Evolutionary conservation across 1,139 yeast species (phyloP).

Genomic region (Debaryomyces fabryi): DNA sequence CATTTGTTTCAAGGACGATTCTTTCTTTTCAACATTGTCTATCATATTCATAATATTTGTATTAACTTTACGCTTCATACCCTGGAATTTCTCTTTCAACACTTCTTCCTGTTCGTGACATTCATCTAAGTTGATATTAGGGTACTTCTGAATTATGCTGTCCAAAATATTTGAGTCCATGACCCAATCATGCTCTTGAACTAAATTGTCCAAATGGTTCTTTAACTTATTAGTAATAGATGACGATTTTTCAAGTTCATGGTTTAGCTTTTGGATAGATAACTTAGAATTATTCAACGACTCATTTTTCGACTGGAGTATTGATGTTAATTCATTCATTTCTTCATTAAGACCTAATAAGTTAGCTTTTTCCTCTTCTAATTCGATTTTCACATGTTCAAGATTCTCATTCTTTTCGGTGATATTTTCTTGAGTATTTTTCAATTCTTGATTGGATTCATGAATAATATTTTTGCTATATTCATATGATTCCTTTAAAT

Average conservation of each 20-base stretch:
- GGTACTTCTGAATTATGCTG: constrained; percentile 57
- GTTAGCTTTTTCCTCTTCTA: constrained; percentile 65
- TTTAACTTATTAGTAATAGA: constrained; percentile 46
- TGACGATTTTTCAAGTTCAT: constrained; percentile 64
- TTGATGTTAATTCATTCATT: constrained; percentile 60
- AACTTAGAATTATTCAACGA: constrained; percentile 53
- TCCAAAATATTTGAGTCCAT: constrained; percentile 60
- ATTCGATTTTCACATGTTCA: constrained; percentile 38
- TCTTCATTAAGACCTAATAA: constrained; percentile 79
- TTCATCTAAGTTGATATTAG: constrained; percentile 64
- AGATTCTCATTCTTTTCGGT: constrained; percentile 32
- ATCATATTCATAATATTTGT: constrained; percentile 91
- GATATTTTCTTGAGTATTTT: constrained; percentile 29
- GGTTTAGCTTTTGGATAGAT: constrained; percentile 59
- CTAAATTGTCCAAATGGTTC: constrained; percentile 49
- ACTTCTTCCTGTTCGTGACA: constrained; percentile 59
- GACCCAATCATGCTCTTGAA: constrained; percentile 72
- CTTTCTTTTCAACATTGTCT: constrained; percentile 91
- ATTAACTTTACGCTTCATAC: constrained; percentile 85
- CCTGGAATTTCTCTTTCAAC: constrained; percentile 63
- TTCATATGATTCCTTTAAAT: constrained; percentile 44
- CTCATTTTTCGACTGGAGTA: constrained; percentile 56
- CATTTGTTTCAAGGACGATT: constrained; percentile 74
- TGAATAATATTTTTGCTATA: constrained; percentile 35
- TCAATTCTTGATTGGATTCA: constrained; percentile 42